Evolutionary conservation across 2,329 filamentous ascomycete species (phyloP).

Genomic region (Dothistroma septosporum): DNA sequence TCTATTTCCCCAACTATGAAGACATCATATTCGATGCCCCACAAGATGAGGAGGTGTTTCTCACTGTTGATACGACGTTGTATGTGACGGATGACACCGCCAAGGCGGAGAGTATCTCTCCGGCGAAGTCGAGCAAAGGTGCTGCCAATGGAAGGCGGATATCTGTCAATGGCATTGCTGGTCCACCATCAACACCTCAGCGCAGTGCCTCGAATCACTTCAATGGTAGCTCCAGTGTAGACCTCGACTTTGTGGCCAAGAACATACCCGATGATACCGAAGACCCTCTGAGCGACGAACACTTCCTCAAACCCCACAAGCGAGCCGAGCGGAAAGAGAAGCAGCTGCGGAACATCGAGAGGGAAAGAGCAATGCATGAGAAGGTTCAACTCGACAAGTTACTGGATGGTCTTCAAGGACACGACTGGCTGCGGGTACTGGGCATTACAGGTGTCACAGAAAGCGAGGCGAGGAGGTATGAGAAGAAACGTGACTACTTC

Average conservation of each 20-base stretch:
- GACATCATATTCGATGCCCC: slow-evolving; percentile 84
- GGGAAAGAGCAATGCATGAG: slow-evolving; percentile 62
- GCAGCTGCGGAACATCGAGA: slow-evolving; percentile 64
- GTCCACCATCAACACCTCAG: slow-evolving; percentile 14
- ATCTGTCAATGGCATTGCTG: slow-evolving; percentile 16
- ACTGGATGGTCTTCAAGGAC: slow-evolving; percentile 79
- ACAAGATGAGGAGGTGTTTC: slow-evolving; percentile 68
- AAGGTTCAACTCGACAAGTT: slow-evolving; percentile 62
- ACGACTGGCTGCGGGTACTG: slow-evolving; percentile 90
- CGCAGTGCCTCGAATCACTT: slow-evolving; percentile 14
- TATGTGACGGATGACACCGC: slow-evolving; percentile 31
- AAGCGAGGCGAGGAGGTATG: slow-evolving; percentile 77
- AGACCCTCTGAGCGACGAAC: slow-evolving; percentile 55
- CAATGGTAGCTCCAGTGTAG: slow-evolving; percentile 21
- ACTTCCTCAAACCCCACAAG: slow-evolving; percentile 57
- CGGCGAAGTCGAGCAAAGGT: slow-evolving; percentile 14
- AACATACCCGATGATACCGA: slow-evolving; percentile 34
- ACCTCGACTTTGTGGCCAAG: slow-evolving; percentile 25
- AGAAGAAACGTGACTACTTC: slow-evolving; percentile 79
- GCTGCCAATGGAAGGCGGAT: slow-evolving; percentile 7
- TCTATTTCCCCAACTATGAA: slow-evolving; percentile 92
- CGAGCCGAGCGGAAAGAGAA: slow-evolving; percentile 63
- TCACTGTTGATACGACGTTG: slow-evolving; percentile 25
- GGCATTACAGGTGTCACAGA: slow-evolving; percentile 83
- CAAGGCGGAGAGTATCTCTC: slow-evolving; percentile 12